Base-by-base conservation (phyloP, 139 green algal species). In the Chlamydomonas sp. region DNA sequence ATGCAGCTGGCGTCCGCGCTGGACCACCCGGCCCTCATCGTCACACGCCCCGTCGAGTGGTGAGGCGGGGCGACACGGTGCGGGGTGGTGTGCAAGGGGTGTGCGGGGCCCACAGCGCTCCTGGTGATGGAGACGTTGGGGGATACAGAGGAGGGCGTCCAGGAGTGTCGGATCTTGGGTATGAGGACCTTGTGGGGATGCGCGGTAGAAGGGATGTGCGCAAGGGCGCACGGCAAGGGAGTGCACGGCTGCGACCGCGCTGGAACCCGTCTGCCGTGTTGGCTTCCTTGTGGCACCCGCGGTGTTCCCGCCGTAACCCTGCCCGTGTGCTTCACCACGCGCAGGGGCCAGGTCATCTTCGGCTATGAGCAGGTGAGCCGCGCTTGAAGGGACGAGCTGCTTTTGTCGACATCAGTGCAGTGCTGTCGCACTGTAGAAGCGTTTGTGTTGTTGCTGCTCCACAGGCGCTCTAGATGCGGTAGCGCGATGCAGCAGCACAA, bases 291-390 rank as follows among this genome's bases (percentile, higher is more conserved):
- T 49, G 31, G 31, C 31, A 49, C 31, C 31, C 31, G 31, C 31
- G 31, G 31, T 49, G 31, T 49, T 49, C 31, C 31, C 31, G 31
- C 31, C 31, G 31, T 49, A 49, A 49, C 31, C 31, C 31, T 49
- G 31, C 31, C 31, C 64, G 64, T 69, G 64, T 69, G 64, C 20
- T 72, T 5, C 67, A 10, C 6, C 9, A 14, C n/a, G 5, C 82
- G 67, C 92, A 97, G 95, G 96, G 96, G 95, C 59, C 97, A 93
- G 1, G 94, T 98, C 31, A 93, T 98, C 49, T 93, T 98, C 63
- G 96, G 96, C 0, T 98, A 96, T 85, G 96, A 98, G 91, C 96
- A 98, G 82, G 80, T 85, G 79, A 0, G 79, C 9, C 17, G 6
- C 1, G 18, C 9, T 3, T 62, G 71, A 85, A 61, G 17, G 3